phyloP scores from a whole-genome alignment of 78 protist species.

The Cavenderia fasciculata region DNA sequence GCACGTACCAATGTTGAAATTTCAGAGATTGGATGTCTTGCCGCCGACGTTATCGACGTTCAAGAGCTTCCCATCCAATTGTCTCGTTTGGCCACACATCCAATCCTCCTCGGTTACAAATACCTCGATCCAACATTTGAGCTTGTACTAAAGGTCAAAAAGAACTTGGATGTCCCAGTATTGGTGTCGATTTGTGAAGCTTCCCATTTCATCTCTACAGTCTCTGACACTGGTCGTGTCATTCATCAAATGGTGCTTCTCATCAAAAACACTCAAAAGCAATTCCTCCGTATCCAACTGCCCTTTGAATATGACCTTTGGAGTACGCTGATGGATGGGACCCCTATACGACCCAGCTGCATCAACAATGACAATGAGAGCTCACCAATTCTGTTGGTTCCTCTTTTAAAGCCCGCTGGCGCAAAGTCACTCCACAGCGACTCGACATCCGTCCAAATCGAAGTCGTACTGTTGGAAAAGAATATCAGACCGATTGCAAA shows the following conservation, averaged over 20 bases:
- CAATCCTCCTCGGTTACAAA: constrained; percentile 41
- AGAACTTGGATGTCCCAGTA: constrained; percentile 48
- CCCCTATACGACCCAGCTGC: constrained; percentile 23
- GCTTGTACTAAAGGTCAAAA: constrained; percentile 17
- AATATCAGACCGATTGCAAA: neutral
- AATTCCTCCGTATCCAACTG: constrained; percentile 21
- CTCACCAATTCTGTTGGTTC: constrained; percentile 8
- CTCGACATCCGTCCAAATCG: constrained; percentile 19
- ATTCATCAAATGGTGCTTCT: constrained; percentile 29
- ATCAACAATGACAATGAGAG: neutral
- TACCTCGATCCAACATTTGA: constrained; percentile 35
- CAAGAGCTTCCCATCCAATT: constrained; percentile 21
- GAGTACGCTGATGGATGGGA: constrained; percentile 58
- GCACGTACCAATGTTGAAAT: constrained; percentile 66
- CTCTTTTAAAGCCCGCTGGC: constrained; percentile 48
- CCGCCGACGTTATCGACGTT: constrained; percentile 10
- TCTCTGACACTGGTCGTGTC: constrained; percentile 20
- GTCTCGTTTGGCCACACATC: neutral
- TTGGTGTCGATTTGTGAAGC: constrained; percentile 39
- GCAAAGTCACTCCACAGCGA: neutral
- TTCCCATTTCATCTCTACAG: constrained; percentile 32
- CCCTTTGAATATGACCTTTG: constrained; percentile 41
- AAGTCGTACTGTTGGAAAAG: constrained; percentile 23
- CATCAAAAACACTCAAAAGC: constrained; percentile 56
- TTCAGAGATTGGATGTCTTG: constrained; percentile 18